Percentiles rank a stretch among this genome's conserved stretches.
Evolutionary conservation across 257 asterid species (phyloP).

Genomic region (Galeopsis tetrahit): DNA sequence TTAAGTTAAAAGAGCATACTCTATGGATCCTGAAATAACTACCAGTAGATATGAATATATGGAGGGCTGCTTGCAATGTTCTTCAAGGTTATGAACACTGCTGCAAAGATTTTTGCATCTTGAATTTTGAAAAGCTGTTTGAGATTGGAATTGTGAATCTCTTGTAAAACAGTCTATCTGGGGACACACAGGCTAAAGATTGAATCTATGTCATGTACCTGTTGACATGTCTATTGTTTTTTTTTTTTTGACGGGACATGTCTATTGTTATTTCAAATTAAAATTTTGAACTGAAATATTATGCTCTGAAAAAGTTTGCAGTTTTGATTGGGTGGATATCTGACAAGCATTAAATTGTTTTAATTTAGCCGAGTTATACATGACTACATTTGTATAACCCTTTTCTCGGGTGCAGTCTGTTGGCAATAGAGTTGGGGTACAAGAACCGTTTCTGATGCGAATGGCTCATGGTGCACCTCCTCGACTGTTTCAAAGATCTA

Average conservation of each 20-base stretch:
- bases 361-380: slow-evolving; percentile 28
- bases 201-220: slow-evolving; percentile 18
- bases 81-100: slow-evolving; percentile 9
- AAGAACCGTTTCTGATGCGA: slow-evolving; percentile 94
- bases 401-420: slow-evolving; percentile 76
- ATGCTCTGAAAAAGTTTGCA: neutral
- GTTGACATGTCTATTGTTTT: slow-evolving; percentile 2
- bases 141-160: slow-evolving; percentile 13
- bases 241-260: too few relatives aligned
- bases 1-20: neutral
- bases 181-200: neutral
- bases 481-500: slow-evolving; percentile 54
- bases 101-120: slow-evolving; percentile 13
- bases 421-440: slow-evolving; percentile 94
- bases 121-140: slow-evolving; percentile 18
- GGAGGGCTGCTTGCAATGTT: slow-evolving; percentile 22
- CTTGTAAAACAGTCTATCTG: neutral
- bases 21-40: slow-evolving; percentile 5
- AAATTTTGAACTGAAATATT: slow-evolving; percentile 14
- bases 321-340: slow-evolving; percentile 27
- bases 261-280: slow-evolving; percentile 16
- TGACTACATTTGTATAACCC: slow-evolving; percentile 19
- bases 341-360: slow-evolving; percentile 6
- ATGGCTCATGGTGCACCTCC: slow-evolving; percentile 98
- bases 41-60: slow-evolving; percentile 3